Evolutionary conservation across 2,329 filamentous ascomycete species (phyloP).

Genomic region (Curvularia sp.): DNA sequence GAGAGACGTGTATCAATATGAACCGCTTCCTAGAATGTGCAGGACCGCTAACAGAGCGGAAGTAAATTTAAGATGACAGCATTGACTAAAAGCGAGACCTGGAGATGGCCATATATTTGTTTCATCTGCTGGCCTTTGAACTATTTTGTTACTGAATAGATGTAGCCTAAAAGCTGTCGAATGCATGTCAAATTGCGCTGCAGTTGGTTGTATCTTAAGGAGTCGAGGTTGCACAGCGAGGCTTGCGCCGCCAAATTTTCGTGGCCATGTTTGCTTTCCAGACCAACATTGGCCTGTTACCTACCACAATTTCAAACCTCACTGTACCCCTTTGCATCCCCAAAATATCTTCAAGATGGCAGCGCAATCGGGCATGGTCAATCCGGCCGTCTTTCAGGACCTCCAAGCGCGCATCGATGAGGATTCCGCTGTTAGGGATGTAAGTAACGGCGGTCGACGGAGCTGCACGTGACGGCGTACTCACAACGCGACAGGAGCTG

Average conservation of each 20-base stretch:
- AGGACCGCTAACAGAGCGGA: too few species aligned
- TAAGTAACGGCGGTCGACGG: constrained; percentile 41
- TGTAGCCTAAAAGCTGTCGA: background rate
- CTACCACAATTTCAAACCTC: background rate
- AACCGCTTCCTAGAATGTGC: too few species aligned
- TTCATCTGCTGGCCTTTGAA: too few species aligned
- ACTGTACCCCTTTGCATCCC: background rate
- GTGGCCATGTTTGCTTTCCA: constrained; percentile 8
- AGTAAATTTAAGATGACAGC: too few species aligned
- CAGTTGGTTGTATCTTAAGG: background rate
- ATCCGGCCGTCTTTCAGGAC: constrained; percentile 83
- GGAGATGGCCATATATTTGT: too few species aligned
- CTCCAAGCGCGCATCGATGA: constrained; percentile 91
- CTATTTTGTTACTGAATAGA: too few species aligned
- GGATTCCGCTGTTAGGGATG: constrained; percentile 80
- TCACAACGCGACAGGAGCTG: constrained; percentile 64
- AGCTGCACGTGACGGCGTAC: constrained; percentile 38
- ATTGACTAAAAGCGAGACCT: too few species aligned
- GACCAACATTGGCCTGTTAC: constrained; percentile 16
- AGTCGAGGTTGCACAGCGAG: constrained; percentile 15
- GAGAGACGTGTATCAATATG: too few species aligned
- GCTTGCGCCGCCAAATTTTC: constrained; percentile 9
- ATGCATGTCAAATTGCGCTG: background rate
- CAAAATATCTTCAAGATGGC: constrained; percentile 29
- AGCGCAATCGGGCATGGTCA: constrained; percentile 64